These are phyloP conservation scores for Piper betle DNA, from an alignment of 164 flowering plant genomes.

Conservation along the genomic window DNA sequence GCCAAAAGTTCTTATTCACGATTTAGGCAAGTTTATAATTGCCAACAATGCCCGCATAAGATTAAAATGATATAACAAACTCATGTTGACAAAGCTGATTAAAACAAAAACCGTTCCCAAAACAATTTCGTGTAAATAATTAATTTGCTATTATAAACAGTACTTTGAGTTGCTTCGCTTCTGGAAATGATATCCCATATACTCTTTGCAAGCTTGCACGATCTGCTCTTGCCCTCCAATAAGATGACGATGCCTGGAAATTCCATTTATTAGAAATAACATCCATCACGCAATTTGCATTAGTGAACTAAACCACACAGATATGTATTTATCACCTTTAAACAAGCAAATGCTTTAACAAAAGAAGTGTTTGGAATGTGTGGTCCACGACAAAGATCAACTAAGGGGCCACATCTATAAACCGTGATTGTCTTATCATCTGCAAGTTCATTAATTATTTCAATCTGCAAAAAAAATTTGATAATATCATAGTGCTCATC, in stretches of 20 bases:
- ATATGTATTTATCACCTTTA: constrained; percentile 43
- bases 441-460: constrained; percentile 81
- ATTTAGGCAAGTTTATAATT: background rate
- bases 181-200: constrained; percentile 95
- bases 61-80: background rate
- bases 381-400: constrained; percentile 98
- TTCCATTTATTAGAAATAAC: background rate
- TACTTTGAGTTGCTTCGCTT: constrained; percentile 75
- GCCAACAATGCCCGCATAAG: background rate
- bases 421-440: constrained; percentile 95
- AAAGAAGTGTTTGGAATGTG: constrained; percentile 97
- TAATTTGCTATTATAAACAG: background rate
- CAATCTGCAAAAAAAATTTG: constrained; percentile 35
- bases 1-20: background rate
- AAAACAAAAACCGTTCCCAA: background rate
- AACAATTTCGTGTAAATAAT: background rate
- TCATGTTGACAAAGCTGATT: background rate
- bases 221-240: constrained; percentile 87
- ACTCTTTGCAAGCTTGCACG: constrained; percentile 96
- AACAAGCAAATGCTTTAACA: constrained; percentile 82
- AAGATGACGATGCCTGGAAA: constrained; percentile 89
- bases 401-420: constrained; percentile 98
- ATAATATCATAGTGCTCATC: background rate
- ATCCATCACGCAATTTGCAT: background rate
- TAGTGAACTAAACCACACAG: background rate